These are phyloP conservation scores for Podila horticola DNA, from an alignment of 192 early-diverging fungal genomes.

Conservation along the genomic window DNA sequence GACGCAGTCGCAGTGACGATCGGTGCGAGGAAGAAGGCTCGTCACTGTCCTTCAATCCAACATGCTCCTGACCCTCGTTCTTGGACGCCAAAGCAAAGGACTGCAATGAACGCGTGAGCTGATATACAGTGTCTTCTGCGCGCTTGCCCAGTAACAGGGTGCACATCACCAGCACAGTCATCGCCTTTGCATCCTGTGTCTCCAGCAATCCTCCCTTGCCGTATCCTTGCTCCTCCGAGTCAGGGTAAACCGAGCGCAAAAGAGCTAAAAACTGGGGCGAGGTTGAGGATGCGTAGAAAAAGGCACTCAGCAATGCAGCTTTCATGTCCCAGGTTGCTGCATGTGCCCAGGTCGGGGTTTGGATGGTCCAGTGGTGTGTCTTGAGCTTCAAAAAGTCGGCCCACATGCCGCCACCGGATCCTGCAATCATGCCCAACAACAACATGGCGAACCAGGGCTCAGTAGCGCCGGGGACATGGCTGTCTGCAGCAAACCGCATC, in stretches of 20 bases:
- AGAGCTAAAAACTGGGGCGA: conserved; percentile 35
- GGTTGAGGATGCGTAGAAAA: conserved; percentile 45
- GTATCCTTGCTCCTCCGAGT: background rate
- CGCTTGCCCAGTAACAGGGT: conserved; percentile 37
- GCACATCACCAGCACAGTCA: conserved; percentile 45
- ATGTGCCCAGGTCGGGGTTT: conserved; percentile 18
- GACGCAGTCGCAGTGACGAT: background rate
- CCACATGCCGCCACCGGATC: conserved; percentile 48
- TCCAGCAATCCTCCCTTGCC: conserved; percentile 29
- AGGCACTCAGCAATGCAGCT: conserved; percentile 33
- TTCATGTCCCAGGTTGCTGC: conserved; percentile 45
- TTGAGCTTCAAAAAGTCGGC: conserved; percentile 36
- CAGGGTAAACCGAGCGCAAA: conserved; percentile 3
- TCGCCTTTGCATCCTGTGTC: conserved; percentile 40
- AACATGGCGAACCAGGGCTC: conserved; percentile 52
- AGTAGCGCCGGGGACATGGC: conserved; percentile 6
- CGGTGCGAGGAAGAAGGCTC: background rate
- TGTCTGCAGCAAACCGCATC: conserved; percentile 48
- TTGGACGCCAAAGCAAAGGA: background rate
- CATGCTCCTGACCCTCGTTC: conserved; percentile 6
- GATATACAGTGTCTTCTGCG: conserved; percentile 17
- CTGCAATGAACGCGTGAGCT: conserved; percentile 7
- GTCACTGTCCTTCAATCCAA: background rate
- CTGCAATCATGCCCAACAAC: conserved; percentile 34
- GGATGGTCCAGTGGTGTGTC: conserved; percentile 30